A percentile compares a stretch with the other conserved stretches of the same genome.
phyloP scores from a whole-genome alignment of 768 basidiomycete species.

The Boletales sp. region DNA sequence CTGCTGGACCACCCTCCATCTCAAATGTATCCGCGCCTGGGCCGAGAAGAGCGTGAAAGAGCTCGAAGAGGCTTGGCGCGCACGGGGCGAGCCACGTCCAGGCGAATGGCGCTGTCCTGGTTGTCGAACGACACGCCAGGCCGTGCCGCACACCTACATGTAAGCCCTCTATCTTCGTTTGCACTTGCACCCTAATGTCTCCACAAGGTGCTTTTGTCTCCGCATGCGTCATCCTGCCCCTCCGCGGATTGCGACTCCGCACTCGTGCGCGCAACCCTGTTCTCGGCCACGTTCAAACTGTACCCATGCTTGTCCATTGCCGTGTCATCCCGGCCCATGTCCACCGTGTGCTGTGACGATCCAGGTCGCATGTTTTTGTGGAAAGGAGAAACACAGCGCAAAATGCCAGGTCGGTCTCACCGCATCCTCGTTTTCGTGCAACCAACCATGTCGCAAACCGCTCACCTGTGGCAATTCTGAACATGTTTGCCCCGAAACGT shows the following conservation, averaged over 20 bases:
- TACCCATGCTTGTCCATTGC: conserved; percentile 76
- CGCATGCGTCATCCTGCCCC: conserved; percentile 70
- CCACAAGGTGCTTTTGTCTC: conserved; percentile 78
- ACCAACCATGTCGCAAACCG: conserved; percentile 34
- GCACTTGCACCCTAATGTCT: not conserved
- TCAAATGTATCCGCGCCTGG: conserved; percentile 88
- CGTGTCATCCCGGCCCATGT: conserved; percentile 95
- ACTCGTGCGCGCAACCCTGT: conserved; percentile 74
- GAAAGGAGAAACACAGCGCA: conserved; percentile 39
- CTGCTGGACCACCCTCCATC: conserved; percentile 90
- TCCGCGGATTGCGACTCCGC: conserved; percentile 65
- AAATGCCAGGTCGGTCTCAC: conserved; percentile 48
- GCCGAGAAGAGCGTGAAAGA: conserved; percentile 78
- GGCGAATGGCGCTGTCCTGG: conserved; percentile 95
- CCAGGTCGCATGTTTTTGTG: conserved; percentile 78
- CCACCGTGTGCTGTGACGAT: conserved; percentile 87
- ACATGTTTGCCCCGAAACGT: conserved; percentile 66
- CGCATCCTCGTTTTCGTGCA: conserved; percentile 32
- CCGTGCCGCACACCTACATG: conserved; percentile 65
- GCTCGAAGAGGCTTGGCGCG: conserved; percentile 66
- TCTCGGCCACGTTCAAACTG: conserved; percentile 59
- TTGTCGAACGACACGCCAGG: conserved; percentile 77
- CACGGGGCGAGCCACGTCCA: conserved; percentile 59
- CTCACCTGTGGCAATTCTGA: conserved; percentile 61
- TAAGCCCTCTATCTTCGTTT: conserved; percentile 20